phyloP scores from a whole-genome alignment of 495 filamentous ascomycete genomes.

The Sporormia fimetaria region DNA sequence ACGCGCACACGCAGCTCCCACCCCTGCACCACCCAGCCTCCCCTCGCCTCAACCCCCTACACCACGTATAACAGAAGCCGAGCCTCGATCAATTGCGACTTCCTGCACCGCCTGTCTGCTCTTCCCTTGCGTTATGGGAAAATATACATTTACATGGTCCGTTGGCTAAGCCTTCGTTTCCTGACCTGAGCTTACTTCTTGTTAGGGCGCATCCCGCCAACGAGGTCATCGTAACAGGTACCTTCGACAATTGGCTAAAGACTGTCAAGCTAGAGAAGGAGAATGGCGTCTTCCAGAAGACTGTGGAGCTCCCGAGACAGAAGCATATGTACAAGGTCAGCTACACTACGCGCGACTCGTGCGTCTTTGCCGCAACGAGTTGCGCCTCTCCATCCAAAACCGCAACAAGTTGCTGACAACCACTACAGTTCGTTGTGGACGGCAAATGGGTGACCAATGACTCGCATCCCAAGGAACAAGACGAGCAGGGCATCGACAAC shows the following conservation, averaged over 20 bases:
- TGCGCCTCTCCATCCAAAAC: background rate
- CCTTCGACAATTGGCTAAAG: constrained; percentile 89
- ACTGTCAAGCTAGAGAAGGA: constrained; percentile 66
- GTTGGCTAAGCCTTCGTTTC: constrained; percentile 2
- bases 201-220: constrained; percentile 55
- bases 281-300: constrained; percentile 58
- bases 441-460: constrained; percentile 72
- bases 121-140: constrained; percentile 22
- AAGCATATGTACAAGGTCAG: constrained; percentile 50
- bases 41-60: background rate
- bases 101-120: background rate
- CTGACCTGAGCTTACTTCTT: constrained; percentile 3
- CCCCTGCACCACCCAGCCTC: background rate
- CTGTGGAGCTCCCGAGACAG: constrained; percentile 52
- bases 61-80: background rate
- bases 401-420: constrained; percentile 1
- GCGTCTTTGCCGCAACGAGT: background rate
- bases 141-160: constrained; percentile 31
- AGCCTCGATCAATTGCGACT: background rate
- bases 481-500: constrained; percentile 69
- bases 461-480: constrained; percentile 63
- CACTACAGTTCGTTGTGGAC: constrained; percentile 78
- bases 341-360: background rate
- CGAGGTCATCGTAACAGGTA: constrained; percentile 91
- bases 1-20: too few relatives aligned